These are phyloP conservation scores for Cordia subcordata DNA, from an alignment of 257 asterid species.

Conservation along the genomic window DNA sequence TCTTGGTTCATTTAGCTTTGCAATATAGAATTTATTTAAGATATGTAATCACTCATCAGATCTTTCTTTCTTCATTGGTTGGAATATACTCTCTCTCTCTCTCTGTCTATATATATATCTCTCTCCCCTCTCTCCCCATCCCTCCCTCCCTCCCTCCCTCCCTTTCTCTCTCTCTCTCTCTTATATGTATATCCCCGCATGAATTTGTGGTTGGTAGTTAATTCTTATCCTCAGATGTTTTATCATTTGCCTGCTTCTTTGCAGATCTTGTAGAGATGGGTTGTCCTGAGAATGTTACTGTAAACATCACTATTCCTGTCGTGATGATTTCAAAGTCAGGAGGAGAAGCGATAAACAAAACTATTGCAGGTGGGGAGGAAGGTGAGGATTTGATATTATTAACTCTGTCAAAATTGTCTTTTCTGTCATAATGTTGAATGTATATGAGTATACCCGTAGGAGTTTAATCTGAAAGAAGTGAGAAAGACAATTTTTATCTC, in stretches of 20 bases:
- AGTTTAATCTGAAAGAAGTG: no score
- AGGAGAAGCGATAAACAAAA: constrained; percentile 62
- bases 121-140: no score
- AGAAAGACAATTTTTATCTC: no score
- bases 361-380: constrained; percentile 42
- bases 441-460: no score
- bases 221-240: no score
- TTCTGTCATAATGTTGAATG: no score
- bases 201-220: background rate
- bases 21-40: background rate
- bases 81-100: no score
- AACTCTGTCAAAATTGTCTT: background rate
- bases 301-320: constrained; percentile 70
- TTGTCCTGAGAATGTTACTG: constrained; percentile 55
- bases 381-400: constrained; percentile 38
- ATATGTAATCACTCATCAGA: no score
- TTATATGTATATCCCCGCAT: background rate
- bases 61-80: no score
- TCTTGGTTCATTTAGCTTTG: constrained; percentile 16
- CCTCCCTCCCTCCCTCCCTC: no score
- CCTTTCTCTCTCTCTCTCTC: no score
- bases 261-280: constrained; percentile 77
- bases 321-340: constrained; percentile 64
- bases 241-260: constrained; percentile 27
- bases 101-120: no score